A percentile compares a stretch with the other conserved stretches of the same genome.
phyloP scores from a whole-genome alignment of 2,329 filamentous ascomycete species.

The Trematosphaeria pertusa region DNA sequence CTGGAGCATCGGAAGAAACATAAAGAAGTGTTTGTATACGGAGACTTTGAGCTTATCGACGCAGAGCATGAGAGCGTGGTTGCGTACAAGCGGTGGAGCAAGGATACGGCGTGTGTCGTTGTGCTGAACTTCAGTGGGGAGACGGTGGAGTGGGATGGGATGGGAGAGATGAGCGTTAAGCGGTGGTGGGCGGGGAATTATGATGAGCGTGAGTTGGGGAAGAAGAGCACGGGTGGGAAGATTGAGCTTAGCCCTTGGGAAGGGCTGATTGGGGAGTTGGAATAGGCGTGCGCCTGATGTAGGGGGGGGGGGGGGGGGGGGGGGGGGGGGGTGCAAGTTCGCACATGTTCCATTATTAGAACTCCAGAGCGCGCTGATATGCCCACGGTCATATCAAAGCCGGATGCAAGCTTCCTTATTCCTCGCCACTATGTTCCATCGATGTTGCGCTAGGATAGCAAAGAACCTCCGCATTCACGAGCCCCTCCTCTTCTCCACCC shows the following conservation, averaged over 20 bases:
- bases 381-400: no score
- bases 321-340: no score
- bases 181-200: slow-evolving; percentile 49
- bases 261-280: slow-evolving; percentile 25
- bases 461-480: no score
- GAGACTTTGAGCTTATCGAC: slow-evolving; percentile 63
- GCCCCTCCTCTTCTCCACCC: slow-evolving; percentile 13
- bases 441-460: no score
- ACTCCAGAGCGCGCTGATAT: no score
- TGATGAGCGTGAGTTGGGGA: slow-evolving; percentile 32
- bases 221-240: slow-evolving; percentile 21
- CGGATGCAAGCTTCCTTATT: no score
- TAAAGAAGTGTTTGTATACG: slow-evolving; percentile 68
- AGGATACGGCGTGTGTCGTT: slow-evolving; percentile 33
- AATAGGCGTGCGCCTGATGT: no score
- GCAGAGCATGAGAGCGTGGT: slow-evolving; percentile 47
- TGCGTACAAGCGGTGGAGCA: slow-evolving; percentile 41
- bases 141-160: slow-evolving; percentile 34
- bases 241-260: slow-evolving; percentile 46
- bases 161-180: slow-evolving; percentile 33
- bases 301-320: no score
- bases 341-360: no score
- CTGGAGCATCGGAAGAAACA: slow-evolving; percentile 64
- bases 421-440: no score
- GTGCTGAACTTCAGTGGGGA: slow-evolving; percentile 45